Percentiles rank a stretch among this genome's conserved stretches.
Evolutionary conservation across 768 basidiomycete genomes (phyloP).

Genomic region (Clavaria fumosa): DNA sequence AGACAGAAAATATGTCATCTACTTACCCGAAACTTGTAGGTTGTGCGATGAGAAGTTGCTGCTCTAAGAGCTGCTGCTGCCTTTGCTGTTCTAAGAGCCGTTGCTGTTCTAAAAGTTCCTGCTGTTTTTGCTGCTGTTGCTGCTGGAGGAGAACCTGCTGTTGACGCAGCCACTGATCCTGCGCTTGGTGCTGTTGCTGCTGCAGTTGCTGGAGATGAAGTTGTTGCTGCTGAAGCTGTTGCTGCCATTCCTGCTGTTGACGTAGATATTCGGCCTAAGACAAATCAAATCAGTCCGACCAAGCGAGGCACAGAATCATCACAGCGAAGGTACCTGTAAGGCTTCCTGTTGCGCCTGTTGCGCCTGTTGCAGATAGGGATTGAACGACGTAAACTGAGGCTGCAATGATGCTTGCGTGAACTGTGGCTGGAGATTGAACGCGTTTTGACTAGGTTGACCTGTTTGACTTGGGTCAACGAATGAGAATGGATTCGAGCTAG

Average conservation of each 20-base stretch:
- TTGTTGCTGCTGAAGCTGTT: conserved; percentile 32
- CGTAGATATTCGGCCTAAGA: conserved; percentile 52
- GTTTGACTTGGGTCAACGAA: conserved; percentile 48
- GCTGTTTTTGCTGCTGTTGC: conserved; percentile 45
- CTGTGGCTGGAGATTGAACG: conserved; percentile 60
- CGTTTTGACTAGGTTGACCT: no score
- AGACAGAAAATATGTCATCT: neutral
- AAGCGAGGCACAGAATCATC: neutral
- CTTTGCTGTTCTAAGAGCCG: conserved; percentile 31
- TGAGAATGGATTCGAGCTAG: conserved; percentile 41
- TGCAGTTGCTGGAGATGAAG: conserved; percentile 29
- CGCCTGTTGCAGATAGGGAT: conserved; percentile 85
- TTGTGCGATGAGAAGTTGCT: conserved; percentile 33
- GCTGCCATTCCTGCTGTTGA: conserved; percentile 61
- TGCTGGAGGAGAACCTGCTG: conserved; percentile 34
- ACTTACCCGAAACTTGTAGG: conserved; percentile 67
- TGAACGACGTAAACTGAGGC: conserved; percentile 70
- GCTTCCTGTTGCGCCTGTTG: conserved; percentile 88
- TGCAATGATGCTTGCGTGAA: conserved; percentile 58
- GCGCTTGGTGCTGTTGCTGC: conserved; percentile 47
- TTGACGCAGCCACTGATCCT: conserved; percentile 18
- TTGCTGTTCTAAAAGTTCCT: conserved; percentile 17
- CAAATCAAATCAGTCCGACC: neutral
- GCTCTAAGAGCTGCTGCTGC: conserved; percentile 30
- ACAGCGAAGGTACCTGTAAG: conserved; percentile 31